Conservation (phyloP, 192 early-diverging fungal species). For the Podila clonocystis region DNA sequence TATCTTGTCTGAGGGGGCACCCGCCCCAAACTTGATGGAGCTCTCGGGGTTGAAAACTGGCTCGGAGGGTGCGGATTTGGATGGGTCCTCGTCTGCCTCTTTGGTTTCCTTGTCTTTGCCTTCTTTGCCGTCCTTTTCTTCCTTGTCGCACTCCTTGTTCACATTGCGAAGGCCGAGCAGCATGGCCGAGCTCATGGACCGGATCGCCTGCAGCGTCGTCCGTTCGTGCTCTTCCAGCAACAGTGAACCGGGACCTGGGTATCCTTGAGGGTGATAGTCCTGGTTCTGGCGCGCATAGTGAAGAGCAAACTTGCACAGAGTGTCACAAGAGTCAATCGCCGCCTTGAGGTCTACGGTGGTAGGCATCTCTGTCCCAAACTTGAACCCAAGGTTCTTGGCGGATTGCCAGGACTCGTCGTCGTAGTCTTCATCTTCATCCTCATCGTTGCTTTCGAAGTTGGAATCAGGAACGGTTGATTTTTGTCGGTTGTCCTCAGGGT, state of each 20-base stretch:
- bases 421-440: background rate
- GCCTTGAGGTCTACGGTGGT: slow-evolving; percentile 36
- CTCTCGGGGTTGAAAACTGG: background rate
- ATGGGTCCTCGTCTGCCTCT: background rate
- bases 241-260: background rate
- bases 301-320: slow-evolving; percentile 31
- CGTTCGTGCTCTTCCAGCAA: slow-evolving; percentile 12
- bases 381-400: slow-evolving; percentile 5
- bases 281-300: slow-evolving; percentile 13
- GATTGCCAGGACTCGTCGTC: background rate
- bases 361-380: slow-evolving; percentile 47
- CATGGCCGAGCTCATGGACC: slow-evolving; percentile 29
- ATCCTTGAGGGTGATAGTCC: background rate
- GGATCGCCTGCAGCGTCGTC: slow-evolving; percentile 15
- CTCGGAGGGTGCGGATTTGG: background rate
- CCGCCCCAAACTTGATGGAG: slow-evolving; percentile 12
- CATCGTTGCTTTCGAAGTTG: background rate
- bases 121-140: background rate
- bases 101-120: background rate
- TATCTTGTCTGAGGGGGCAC: slow-evolving; percentile 21
- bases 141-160: background rate
- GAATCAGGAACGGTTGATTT: background rate
- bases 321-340: slow-evolving; percentile 36
- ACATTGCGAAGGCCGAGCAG: slow-evolving; percentile 21
- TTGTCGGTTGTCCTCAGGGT: background rate